Conservation (phyloP, 352 stramenopile genomes). For the Globisporangium radiosum region DNA sequence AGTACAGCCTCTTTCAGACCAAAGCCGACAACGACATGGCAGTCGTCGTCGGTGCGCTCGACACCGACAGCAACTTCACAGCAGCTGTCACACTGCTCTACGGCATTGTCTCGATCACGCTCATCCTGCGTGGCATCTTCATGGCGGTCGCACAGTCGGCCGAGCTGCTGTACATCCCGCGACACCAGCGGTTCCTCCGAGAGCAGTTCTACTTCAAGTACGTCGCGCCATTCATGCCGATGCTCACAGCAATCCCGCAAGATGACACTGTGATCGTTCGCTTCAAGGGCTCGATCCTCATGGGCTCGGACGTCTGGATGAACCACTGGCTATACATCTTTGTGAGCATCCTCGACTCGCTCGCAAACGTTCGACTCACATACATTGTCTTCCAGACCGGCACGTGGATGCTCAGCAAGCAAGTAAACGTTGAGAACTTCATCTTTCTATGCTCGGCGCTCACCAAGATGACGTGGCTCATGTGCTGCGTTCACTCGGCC, state of each 20-base stretch:
- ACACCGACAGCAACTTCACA: slow-evolving; percentile 27
- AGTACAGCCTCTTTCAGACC: slow-evolving; percentile 41
- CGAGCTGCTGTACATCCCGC: slow-evolving; percentile 33
- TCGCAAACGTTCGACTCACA: slow-evolving; percentile 36
- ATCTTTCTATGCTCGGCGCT: slow-evolving; percentile 47
- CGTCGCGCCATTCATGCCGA: slow-evolving; percentile 39
- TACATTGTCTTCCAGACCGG: slow-evolving; percentile 41
- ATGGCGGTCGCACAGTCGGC: slow-evolving; percentile 26
- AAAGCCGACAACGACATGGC: slow-evolving; percentile 27
- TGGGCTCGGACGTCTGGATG: slow-evolving; percentile 57
- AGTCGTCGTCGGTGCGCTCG: slow-evolving; percentile 32
- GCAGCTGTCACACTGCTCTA: slow-evolving; percentile 30
- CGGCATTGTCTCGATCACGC: slow-evolving; percentile 32
- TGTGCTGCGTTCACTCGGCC: slow-evolving; percentile 42
- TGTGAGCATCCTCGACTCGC: slow-evolving; percentile 39
- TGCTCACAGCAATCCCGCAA: slow-evolving; percentile 21
- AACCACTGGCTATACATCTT: slow-evolving; percentile 66
- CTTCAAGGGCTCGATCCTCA: slow-evolving; percentile 41
- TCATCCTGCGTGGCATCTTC: slow-evolving; percentile 36
- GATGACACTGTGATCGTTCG: slow-evolving; percentile 29
- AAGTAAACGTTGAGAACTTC: slow-evolving; percentile 44
- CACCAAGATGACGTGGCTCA: slow-evolving; percentile 51
- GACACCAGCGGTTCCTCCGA: slow-evolving; percentile 23
- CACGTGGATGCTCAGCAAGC: slow-evolving; percentile 45
- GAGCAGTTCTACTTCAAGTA: slow-evolving; percentile 24